Conservation (phyloP, 164 flowering plant species). For the Euptelea pleiosperma region DNA sequence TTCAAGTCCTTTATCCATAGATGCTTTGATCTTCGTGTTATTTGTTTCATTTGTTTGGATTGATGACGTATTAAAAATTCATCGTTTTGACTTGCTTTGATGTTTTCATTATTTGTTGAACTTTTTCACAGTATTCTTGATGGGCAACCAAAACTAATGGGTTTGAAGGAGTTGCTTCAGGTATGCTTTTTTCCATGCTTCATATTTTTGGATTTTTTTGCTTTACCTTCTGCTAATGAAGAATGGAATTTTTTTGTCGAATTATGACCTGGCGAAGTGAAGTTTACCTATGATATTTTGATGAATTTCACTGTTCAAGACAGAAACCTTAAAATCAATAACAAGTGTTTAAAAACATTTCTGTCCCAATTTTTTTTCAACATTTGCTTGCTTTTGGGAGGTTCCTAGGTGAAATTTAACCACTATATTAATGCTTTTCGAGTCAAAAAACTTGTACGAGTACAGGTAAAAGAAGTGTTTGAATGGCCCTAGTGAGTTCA, state of each 20-base stretch:
- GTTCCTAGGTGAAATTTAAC: too few relatives aligned
- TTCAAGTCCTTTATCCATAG: neutral
- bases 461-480: too few relatives aligned
- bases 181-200: conserved; percentile 25
- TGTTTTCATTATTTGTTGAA: neutral
- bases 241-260: neutral
- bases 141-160: conserved; percentile 90
- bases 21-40: neutral
- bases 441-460: too few relatives aligned
- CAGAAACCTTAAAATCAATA: too few relatives aligned
- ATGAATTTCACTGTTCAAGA: too few relatives aligned
- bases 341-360: too few relatives aligned
- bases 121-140: conserved; percentile 59
- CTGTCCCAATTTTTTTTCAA: too few relatives aligned
- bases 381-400: too few relatives aligned
- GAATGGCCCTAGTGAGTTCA: too few relatives aligned
- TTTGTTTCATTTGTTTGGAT: neutral
- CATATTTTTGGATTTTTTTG: neutral
- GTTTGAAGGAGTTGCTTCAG: conserved; percentile 89
- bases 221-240: neutral
- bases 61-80: neutral
- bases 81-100: conserved; percentile 2
- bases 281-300: too few relatives aligned
- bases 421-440: too few relatives aligned
- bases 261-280: too few relatives aligned